Conservation (phyloP, 768 basidiomycete species). For the Pleurotus eryngii region DNA sequence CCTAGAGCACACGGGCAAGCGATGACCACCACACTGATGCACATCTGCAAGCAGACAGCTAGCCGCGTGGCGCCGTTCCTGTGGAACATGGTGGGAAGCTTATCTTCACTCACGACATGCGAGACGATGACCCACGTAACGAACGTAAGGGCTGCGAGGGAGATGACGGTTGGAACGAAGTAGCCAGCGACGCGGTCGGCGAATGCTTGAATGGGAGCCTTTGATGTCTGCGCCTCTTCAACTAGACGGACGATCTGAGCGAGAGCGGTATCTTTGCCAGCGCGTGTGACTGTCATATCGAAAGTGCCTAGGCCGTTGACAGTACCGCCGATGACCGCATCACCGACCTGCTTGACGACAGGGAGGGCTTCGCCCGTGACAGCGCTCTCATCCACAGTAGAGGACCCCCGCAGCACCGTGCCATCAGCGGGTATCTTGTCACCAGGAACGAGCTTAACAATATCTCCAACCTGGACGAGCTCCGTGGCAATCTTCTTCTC, state of each 20-base stretch:
- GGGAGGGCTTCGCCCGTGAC: conserved; percentile 94
- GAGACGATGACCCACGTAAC: conserved; percentile 78
- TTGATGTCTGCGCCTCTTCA: conserved; percentile 96
- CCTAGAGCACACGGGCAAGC: conserved; percentile 98
- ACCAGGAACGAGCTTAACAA: conserved; percentile 90
- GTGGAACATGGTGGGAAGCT: conserved; percentile 82
- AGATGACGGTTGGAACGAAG: conserved; percentile 91
- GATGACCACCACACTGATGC: conserved; percentile 96
- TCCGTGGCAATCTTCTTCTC: conserved; percentile 94
- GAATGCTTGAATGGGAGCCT: conserved; percentile 97
- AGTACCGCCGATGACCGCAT: conserved; percentile 92
- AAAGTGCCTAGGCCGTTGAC: conserved; percentile 97
- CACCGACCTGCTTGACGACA: conserved; percentile 78
- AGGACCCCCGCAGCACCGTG: conserved; percentile 80
- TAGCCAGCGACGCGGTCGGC: conserved; percentile 92
- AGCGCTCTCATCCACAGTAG: conserved; percentile 92
- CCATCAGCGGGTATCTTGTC: conserved; percentile 98
- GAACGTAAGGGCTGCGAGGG: conserved; percentile 80
- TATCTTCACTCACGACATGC: conserved; percentile 46
- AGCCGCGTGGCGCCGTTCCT: conserved; percentile 80
- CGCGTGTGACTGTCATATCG: conserved; percentile 92
- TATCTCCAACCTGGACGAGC: conserved; percentile 91
- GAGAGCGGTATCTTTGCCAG: conserved; percentile 94
- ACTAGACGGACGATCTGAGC: conserved; percentile 96
- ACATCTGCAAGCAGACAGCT: conserved; percentile 92